phyloP scores from a whole-genome alignment of 116 monocot species.

The Zostera marina region DNA sequence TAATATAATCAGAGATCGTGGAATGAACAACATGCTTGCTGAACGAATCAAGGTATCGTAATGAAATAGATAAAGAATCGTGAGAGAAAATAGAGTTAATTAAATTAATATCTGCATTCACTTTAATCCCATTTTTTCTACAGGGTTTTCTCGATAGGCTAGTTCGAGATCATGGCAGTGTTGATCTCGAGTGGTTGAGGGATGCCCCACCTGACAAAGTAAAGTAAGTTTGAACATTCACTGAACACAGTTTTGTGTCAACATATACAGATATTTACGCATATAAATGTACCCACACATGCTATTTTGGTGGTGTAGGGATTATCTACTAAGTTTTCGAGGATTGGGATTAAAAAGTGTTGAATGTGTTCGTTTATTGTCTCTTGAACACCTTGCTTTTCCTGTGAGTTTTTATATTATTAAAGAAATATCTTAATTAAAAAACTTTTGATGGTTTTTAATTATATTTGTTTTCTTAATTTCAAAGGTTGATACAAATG shows the following conservation, averaged over 20 bases:
- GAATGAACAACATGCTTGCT: slow-evolving; percentile 75
- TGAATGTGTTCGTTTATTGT: slow-evolving; percentile 94
- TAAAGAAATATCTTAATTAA: too few relatives aligned
- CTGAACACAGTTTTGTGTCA: background rate
- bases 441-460: too few relatives aligned
- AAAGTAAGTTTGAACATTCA: slow-evolving; percentile 39
- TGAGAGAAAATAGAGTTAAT: background rate
- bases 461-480: slow-evolving; percentile 1
- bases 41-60: slow-evolving; percentile 62
- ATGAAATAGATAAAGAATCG: background rate
- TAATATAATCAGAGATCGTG: slow-evolving; percentile 42
- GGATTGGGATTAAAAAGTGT: slow-evolving; percentile 96
- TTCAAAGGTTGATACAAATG: slow-evolving; percentile 86
- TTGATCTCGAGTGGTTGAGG: slow-evolving; percentile 92
- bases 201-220: slow-evolving; percentile 74
- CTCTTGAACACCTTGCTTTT: slow-evolving; percentile 90
- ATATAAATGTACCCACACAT: background rate
- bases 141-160: slow-evolving; percentile 72
- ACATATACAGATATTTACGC: background rate
- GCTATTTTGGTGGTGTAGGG: slow-evolving; percentile 30
- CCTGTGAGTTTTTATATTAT: slow-evolving; percentile 38
- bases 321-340: slow-evolving; percentile 82
- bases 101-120: slow-evolving; percentile 10
- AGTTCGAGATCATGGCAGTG: slow-evolving; percentile 75
- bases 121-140: background rate